phyloP scores from a whole-genome alignment of 108 stramenopile species.

The Chaetoceros tenuissimus region DNA sequence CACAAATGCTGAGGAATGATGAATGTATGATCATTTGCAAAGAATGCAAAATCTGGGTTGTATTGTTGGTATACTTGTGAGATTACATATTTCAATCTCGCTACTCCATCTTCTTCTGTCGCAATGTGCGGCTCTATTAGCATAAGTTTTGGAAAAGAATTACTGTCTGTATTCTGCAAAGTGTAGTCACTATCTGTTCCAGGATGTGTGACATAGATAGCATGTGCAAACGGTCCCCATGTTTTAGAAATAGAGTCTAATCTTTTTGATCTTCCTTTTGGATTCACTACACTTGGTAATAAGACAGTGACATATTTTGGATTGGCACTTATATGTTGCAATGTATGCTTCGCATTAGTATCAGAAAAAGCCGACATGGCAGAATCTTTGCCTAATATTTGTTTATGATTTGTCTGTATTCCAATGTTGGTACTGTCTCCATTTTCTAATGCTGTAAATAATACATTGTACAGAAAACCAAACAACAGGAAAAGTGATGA shows the following conservation, averaged over 20 bases:
- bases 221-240: slow-evolving; percentile 63
- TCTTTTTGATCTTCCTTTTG: slow-evolving; percentile 41
- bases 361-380: too few relatives aligned
- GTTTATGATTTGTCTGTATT: too few relatives aligned
- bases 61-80: slow-evolving; percentile 37
- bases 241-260: slow-evolving; percentile 67
- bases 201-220: slow-evolving; percentile 66
- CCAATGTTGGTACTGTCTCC: too few relatives aligned
- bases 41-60: slow-evolving; percentile 83
- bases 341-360: too few relatives aligned
- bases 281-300: slow-evolving; percentile 71
- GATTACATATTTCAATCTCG: slow-evolving; percentile 66
- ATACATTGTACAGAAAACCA: too few relatives aligned
- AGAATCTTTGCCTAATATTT: too few relatives aligned
- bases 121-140: slow-evolving; percentile 52
- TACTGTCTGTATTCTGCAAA: slow-evolving; percentile 1
- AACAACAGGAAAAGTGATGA: too few relatives aligned
- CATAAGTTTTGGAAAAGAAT: slow-evolving; percentile 54
- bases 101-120: slow-evolving; percentile 47
- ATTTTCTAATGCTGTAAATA: too few relatives aligned
- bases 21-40: slow-evolving; percentile 89
- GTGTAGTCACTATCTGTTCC: slow-evolving; percentile 34
- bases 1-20: slow-evolving; percentile 77
- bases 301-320: slow-evolving; percentile 71
- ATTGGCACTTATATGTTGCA: too few relatives aligned